Evolutionary conservation across 2,329 filamentous ascomycete species (phyloP), one percentile per base, ranked within the genome.

Genomic region (Escovopsis sp.): DNA sequence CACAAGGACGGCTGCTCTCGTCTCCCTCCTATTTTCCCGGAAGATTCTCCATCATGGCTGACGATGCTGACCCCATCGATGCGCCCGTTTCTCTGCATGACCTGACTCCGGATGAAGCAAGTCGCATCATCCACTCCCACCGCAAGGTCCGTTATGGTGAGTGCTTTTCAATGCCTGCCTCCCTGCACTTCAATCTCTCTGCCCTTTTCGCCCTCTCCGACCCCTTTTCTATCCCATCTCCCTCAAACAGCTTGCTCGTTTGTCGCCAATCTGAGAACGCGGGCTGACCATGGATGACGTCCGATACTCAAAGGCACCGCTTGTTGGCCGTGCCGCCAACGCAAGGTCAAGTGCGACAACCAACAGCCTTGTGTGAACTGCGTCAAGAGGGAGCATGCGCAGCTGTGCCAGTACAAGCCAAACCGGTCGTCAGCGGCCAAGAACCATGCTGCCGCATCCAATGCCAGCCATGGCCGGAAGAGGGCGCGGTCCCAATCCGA

Each of bases 311-410:
- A 51, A 77, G 73, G 73, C 44, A 78, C 74, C 35, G 74, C 74
- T 5, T 81, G 76, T 52, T 81, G 76, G 75, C 76, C 76, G 11
- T 81, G 76, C 53, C 67, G 76, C 37, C 76, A 80, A 57, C 68
- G 76, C 48, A 80, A 81, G 59, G 76, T 81, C 34, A 80, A 80
- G 60, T 81, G 76, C 56, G 76, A 80, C 61, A 80, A 79, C 57
- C 75, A 79, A 56, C 70, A 77, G 52, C 76, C 76, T 1, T 81
- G 76, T 57, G 75, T 80, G 53, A 81, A 81, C 54, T 81, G 76
- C 52, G 69, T 78, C 52, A 79, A 79, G 62, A 64, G 76, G 42
- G 75, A 80, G 45, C 76, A 81, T 50, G 68, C 75, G 2, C 68
- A 73, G 57, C 63, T 81, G 39, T 81, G 76, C 54, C 79, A 74